These are phyloP conservation scores for Trichoderma hamatum DNA, from an alignment of 2,329 filamentous ascomycete genomes.

Conservation along the genomic window DNA sequence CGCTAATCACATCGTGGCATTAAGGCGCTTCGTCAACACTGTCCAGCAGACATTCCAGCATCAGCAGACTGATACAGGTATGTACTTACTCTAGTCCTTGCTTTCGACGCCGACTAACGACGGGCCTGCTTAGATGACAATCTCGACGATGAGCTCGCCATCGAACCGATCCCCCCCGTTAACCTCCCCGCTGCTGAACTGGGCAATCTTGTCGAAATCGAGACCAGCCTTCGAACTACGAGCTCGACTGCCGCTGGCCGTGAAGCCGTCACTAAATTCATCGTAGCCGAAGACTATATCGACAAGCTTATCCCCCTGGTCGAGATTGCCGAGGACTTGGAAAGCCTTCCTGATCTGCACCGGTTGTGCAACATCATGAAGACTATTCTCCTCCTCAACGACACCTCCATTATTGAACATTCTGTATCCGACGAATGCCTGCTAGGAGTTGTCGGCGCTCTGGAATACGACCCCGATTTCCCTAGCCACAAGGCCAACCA, in stretches of 20 bases:
- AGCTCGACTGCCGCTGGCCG: constrained; percentile 75
- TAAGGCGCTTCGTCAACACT: constrained; percentile 86
- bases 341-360: constrained; percentile 84
- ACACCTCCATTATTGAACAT: constrained; percentile 91
- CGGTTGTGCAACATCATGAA: constrained; percentile 98
- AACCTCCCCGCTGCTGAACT: constrained; percentile 78
- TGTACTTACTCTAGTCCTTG: constrained; percentile 28
- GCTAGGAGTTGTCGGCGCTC: constrained; percentile 87
- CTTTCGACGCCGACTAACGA: not conserved
- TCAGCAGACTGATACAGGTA: constrained; percentile 65
- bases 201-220: constrained; percentile 81
- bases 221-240: constrained; percentile 78
- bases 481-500: constrained; percentile 98
- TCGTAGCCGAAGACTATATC: constrained; percentile 85
- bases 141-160: constrained; percentile 80
- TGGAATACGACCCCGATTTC: constrained; percentile 98
- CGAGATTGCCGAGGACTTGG: constrained; percentile 85
- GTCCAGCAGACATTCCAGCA: constrained; percentile 75
- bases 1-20: constrained; percentile 18
- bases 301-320: constrained; percentile 83
- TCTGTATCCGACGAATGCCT: constrained; percentile 89
- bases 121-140: constrained; percentile 66
- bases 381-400: constrained; percentile 89
- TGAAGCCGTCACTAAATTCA: constrained; percentile 84
- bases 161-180: constrained; percentile 72